Conservation (phyloP, 495 filamentous ascomycete genomes). For the Aspergillus coremiiformis region DNA sequence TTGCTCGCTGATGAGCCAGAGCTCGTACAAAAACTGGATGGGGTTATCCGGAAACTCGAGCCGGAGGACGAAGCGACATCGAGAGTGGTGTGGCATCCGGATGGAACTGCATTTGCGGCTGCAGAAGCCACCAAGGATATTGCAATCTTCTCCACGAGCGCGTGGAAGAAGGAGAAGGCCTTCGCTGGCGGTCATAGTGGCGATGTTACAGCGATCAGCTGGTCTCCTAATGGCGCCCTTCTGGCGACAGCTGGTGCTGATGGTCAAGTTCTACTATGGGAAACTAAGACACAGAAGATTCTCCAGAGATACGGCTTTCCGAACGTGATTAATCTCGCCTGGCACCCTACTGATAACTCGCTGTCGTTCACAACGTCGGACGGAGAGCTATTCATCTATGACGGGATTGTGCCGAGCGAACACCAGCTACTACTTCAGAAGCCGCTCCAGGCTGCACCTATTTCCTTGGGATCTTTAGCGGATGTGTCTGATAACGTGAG, state of each 20-base stretch:
- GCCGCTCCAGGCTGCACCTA: conserved; percentile 66
- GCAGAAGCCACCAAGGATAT: conserved; percentile 80
- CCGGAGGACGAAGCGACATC: conserved; percentile 70
- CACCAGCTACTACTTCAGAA: conserved; percentile 54
- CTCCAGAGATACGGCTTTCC: conserved; percentile 58
- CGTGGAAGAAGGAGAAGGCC: conserved; percentile 74
- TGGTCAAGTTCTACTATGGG: conserved; percentile 79
- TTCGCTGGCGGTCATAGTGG: conserved; percentile 76
- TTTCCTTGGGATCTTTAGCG: conserved; percentile 70
- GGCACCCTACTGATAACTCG: conserved; percentile 86
- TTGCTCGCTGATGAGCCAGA: conserved; percentile 71
- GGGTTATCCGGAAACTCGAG: conserved; percentile 71
- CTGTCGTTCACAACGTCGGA: conserved; percentile 85
- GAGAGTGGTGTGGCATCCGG: conserved; percentile 83
- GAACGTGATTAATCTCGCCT: conserved; percentile 75
- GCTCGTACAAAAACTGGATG: conserved; percentile 75
- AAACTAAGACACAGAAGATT: conserved; percentile 75
- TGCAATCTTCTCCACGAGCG: conserved; percentile 72
- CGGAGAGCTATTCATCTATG: conserved; percentile 84
- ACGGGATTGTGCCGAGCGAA: conserved; percentile 66
- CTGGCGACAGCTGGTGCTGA: conserved; percentile 78
- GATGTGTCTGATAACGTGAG: conserved; percentile 62
- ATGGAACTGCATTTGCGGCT: conserved; percentile 82
- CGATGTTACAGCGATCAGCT: conserved; percentile 78
- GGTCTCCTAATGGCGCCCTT: conserved; percentile 91